phyloP scores from a whole-genome alignment of 208 protist species.

The Crithidia acanthocephali region DNA sequence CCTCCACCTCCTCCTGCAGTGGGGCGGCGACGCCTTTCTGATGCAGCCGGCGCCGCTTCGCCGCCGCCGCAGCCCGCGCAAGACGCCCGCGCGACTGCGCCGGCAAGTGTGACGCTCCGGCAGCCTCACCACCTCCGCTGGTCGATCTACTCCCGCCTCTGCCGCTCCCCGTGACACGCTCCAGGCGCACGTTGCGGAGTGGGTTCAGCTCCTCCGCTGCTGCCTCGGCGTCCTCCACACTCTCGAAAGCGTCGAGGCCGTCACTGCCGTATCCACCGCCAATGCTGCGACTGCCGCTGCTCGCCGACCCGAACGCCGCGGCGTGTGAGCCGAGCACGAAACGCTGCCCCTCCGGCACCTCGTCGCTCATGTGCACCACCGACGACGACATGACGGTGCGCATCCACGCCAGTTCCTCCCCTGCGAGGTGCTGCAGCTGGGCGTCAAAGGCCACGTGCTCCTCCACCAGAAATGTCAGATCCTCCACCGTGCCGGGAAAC shows the following conservation, averaged over 20 bases:
- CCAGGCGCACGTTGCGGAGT: slow-evolving; percentile 27
- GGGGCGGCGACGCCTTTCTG: neutral
- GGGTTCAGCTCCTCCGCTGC: slow-evolving; percentile 6
- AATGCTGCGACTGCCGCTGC: neutral
- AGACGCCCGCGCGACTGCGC: neutral
- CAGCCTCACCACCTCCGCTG: neutral
- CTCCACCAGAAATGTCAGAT: slow-evolving; percentile 82
- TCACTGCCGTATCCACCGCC: neutral
- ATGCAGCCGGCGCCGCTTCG: neutral
- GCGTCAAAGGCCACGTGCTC: slow-evolving; percentile 67
- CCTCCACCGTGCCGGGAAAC: slow-evolving; percentile 57
- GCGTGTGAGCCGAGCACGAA: neutral
- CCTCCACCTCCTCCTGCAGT: neutral
- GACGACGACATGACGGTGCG: slow-evolving; percentile 16
- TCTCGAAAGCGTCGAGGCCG: neutral
- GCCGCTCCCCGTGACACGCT: slow-evolving; percentile 1
- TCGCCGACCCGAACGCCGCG: neutral
- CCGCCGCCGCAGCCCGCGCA: neutral
- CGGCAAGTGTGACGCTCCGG: neutral
- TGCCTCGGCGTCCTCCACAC: neutral
- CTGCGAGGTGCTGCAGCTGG: slow-evolving; percentile 45
- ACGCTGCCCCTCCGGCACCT: slow-evolving; percentile 3
- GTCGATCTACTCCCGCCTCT: neutral
- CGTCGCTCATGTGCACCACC: slow-evolving; percentile 9
- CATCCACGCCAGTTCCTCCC: slow-evolving; percentile 65